These are phyloP conservation scores for Viola odorata DNA, from an alignment of 345 rosid genomes.

Conservation along the genomic window DNA sequence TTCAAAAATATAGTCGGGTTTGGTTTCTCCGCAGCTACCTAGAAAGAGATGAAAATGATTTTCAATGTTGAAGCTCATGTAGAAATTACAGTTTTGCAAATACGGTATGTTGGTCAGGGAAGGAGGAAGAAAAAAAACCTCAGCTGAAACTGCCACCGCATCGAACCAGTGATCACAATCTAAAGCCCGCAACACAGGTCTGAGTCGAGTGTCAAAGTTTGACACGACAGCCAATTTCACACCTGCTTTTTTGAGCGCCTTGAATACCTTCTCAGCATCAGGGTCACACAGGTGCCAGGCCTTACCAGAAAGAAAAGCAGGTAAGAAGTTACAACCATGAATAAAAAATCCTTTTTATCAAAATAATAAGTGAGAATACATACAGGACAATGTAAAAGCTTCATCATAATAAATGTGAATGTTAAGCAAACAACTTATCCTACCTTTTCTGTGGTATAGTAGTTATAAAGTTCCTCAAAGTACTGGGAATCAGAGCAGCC, in stretches of 20 bases:
- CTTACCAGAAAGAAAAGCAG: constrained; percentile 24
- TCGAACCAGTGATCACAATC: constrained; percentile 94
- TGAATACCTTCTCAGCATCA: constrained; percentile 77
- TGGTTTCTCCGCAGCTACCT: constrained; percentile 98
- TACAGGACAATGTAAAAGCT: neutral
- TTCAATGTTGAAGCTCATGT: neutral
- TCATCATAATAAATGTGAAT: too few relatives aligned
- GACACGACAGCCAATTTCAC: constrained; percentile 90
- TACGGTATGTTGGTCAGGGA: neutral
- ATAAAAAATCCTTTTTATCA: neutral
- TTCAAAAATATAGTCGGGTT: constrained; percentile 89
- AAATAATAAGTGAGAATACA: neutral
- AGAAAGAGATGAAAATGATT: constrained; percentile 9
- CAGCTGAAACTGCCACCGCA: constrained; percentile 96
- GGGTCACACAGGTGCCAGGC: constrained; percentile 99
- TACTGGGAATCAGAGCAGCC: constrained; percentile 85
- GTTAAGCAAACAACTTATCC: neutral
- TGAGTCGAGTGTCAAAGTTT: constrained; percentile 89
- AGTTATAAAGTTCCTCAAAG: constrained; percentile 86
- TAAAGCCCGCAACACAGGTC: constrained; percentile 74
- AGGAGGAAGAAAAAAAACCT: constrained; percentile 35
- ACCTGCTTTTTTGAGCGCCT: constrained; percentile 69
- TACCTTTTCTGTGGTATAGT: constrained; percentile 82
- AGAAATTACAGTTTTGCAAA: too few relatives aligned
- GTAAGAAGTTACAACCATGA: constrained; percentile 1